These are phyloP conservation scores for Dentipellis fragilis DNA, from an alignment of 768 basidiomycete genomes.

Conservation along the genomic window DNA sequence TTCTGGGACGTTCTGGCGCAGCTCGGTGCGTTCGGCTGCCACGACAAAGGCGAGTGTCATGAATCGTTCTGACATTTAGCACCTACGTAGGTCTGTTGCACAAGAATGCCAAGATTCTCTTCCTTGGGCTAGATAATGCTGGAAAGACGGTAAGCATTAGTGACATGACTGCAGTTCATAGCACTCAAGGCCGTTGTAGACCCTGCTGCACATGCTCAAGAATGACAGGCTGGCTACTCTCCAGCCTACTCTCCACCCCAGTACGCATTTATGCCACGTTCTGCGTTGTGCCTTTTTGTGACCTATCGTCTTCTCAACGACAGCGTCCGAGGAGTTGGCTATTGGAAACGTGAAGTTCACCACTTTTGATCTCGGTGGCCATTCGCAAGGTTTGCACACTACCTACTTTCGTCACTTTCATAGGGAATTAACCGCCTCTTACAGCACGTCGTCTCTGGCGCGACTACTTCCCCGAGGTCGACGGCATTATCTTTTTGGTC, in stretches of 20 bases:
- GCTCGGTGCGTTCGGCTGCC: slow-evolving; percentile 53
- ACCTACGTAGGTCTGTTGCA: slow-evolving; percentile 61
- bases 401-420: not conserved
- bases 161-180: not conserved
- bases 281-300: not conserved
- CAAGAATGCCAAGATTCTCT: slow-evolving; percentile 99
- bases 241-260: slow-evolving; percentile 97
- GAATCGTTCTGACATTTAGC: not conserved
- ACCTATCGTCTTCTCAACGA: not conserved
- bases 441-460: slow-evolving; percentile 95
- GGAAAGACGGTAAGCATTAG: slow-evolving; percentile 80
- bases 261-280: slow-evolving; percentile 34
- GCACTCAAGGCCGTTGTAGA: slow-evolving; percentile 34
- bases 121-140: slow-evolving; percentile 97
- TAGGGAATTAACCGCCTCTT: not conserved
- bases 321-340: slow-evolving; percentile 96
- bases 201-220: slow-evolving; percentile 97
- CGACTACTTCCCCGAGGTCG: slow-evolving; percentile 99
- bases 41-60: not conserved
- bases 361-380: slow-evolving; percentile 96
- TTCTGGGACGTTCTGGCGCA: slow-evolving; percentile 93
- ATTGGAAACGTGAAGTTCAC: slow-evolving; percentile 99
- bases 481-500: slow-evolving; percentile 96
- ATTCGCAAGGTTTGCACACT: slow-evolving; percentile 70
- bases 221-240: slow-evolving; percentile 96